Conservation (phyloP, 2,329 filamentous ascomycete species). For the Fonsecaea nubica region DNA sequence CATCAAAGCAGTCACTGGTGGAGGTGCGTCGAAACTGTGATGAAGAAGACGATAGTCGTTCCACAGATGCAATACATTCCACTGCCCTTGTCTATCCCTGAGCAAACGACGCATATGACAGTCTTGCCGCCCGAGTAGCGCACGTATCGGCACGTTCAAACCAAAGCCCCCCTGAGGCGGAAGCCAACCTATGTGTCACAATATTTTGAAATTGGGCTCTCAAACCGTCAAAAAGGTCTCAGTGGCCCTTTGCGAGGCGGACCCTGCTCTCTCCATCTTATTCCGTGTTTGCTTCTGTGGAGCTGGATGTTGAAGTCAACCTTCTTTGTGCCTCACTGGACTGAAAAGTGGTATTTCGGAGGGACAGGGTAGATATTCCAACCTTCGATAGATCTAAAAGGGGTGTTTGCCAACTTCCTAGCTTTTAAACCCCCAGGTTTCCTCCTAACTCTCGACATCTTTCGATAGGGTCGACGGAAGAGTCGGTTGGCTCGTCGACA, state of each 20-base stretch:
- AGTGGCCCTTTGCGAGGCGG: neutral
- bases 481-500: neutral
- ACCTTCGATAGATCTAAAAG: neutral
- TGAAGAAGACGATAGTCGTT: slow-evolving; percentile 2
- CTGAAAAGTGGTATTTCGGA: neutral
- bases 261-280: neutral
- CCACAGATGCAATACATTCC: slow-evolving; percentile 11
- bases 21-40: slow-evolving; percentile 32
- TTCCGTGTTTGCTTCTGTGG: neutral
- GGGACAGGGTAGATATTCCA: neutral
- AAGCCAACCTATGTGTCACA: slow-evolving; percentile 1
- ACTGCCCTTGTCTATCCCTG: neutral
- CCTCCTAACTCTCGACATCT: neutral
- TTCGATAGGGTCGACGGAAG: neutral
- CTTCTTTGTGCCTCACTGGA: neutral
- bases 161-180: slow-evolving; percentile 1
- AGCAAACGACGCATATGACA: neutral
- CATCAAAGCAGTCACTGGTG: slow-evolving; percentile 32
- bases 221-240: neutral
- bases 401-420: neutral
- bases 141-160: neutral
- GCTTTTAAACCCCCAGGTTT: neutral
- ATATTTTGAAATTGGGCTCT: slow-evolving; percentile 4
- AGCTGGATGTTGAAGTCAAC: neutral
- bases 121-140: slow-evolving; percentile 1